Evolutionary conservation across 106 monocot species (phyloP).

Genomic region (Dioscorea dumetorum): DNA sequence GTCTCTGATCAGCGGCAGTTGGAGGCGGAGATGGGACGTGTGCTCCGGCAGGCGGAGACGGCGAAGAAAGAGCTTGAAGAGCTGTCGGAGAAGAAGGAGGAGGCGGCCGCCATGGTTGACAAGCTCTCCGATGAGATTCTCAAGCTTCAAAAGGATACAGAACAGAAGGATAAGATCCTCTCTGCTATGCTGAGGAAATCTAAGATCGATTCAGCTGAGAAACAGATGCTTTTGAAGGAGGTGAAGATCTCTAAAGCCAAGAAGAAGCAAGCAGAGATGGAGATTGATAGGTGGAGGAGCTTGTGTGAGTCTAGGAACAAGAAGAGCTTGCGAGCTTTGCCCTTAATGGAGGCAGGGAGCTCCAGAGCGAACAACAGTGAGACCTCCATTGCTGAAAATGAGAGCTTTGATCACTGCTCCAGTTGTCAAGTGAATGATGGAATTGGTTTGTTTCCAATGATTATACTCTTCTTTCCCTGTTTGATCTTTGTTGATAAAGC

Average conservation of each 20-base stretch:
- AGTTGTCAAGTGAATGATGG: constrained; percentile 23
- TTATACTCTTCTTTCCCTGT: neutral
- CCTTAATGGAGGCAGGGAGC: constrained; percentile 13
- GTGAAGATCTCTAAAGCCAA: constrained; percentile 57
- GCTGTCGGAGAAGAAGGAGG: constrained; percentile 32
- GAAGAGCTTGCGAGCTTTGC: constrained; percentile 10
- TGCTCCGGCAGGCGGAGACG: constrained; percentile 27
- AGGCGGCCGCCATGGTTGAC: constrained; percentile 23
- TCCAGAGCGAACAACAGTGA: constrained; percentile 13
- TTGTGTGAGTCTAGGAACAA: constrained; percentile 28
- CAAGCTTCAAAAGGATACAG: constrained; percentile 38
- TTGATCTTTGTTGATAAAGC: neutral
- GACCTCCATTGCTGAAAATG: neutral
- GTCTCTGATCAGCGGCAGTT: constrained; percentile 43
- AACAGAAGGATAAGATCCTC: constrained; percentile 86
- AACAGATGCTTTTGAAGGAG: constrained; percentile 56
- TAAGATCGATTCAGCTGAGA: constrained; percentile 63
- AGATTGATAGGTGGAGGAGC: constrained; percentile 51
- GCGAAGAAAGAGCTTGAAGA: constrained; percentile 45
- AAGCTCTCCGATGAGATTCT: constrained; percentile 40
- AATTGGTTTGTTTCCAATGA: constrained; percentile 30
- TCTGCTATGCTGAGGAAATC: constrained; percentile 87
- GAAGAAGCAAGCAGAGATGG: constrained; percentile 74
- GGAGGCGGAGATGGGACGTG: constrained; percentile 41
- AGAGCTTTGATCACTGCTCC: constrained; percentile 25